These are phyloP conservation scores for Candolleomyces eurysporus DNA, from an alignment of 768 basidiomycete species.

Conservation along the genomic window DNA sequence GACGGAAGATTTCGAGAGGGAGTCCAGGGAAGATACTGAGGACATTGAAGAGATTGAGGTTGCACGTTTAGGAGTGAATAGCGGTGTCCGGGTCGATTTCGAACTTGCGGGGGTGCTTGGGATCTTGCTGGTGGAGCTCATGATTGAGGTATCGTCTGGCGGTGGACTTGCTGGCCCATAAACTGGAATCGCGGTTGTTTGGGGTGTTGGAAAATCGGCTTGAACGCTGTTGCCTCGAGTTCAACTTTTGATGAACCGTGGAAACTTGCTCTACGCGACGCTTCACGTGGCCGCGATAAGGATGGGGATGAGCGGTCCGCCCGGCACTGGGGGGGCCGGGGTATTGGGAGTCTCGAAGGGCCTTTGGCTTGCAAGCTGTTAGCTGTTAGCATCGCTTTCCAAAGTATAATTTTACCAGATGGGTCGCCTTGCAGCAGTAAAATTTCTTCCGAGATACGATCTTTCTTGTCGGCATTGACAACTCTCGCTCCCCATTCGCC, in stretches of 20 bases:
- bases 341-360: too few species aligned
- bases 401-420: too few species aligned
- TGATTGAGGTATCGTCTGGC: background rate
- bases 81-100: conserved; percentile 1
- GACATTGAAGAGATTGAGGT: conserved; percentile 15
- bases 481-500: too few species aligned
- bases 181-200: background rate
- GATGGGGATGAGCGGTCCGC: too few species aligned
- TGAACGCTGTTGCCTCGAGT: background rate
- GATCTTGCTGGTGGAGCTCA: conserved; percentile 1
- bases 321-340: too few species aligned
- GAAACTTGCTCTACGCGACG: background rate
- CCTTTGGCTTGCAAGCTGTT: too few species aligned
- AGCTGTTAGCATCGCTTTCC: too few species aligned
- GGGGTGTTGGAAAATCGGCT: background rate
- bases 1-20: conserved; percentile 26
- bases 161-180: background rate
- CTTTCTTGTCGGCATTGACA: too few species aligned
- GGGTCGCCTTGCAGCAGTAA: too few species aligned
- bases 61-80: conserved; percentile 10
- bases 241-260: conserved; percentile 3
- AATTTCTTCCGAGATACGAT: too few species aligned
- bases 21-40: conserved; percentile 23
- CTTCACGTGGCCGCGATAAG: background rate
- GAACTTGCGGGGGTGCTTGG: conserved; percentile 9